Conservation (phyloP, 139 green algal species). For the Nannochloris sp. region DNA sequence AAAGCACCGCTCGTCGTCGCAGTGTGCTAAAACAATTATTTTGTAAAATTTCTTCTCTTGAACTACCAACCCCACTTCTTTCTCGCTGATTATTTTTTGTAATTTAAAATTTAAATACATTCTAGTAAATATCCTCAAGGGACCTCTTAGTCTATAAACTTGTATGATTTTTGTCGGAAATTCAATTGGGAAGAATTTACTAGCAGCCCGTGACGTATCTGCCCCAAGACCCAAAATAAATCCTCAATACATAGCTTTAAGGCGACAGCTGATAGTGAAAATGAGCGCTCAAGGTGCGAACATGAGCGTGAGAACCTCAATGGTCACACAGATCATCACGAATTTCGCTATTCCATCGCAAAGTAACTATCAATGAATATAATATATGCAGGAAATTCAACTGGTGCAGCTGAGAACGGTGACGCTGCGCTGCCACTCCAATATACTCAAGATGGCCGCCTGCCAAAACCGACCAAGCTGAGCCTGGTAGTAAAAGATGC, state of each 20-base stretch:
- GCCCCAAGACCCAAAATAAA: no score
- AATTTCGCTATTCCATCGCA: neutral
- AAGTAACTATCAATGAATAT: neutral
- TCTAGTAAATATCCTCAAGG: no score
- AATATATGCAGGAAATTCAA: neutral
- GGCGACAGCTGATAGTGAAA: neutral
- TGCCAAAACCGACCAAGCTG: constrained; percentile 20
- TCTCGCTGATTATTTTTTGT: no score
- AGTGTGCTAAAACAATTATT: no score
- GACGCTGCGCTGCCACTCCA: neutral
- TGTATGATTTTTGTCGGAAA: no score
- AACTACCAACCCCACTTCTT: no score
- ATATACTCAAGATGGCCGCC: constrained; percentile 7
- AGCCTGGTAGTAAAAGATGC: constrained; percentile 55
- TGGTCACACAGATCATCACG: neutral
- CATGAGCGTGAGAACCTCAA: neutral
- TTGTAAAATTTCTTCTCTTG: no score
- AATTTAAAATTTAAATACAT: no score
- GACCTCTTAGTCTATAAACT: no score
- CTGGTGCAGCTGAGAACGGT: neutral
- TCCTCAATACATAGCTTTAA: neutral
- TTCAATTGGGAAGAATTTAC: no score
- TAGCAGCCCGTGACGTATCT: no score
- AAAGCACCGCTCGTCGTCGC: no score
- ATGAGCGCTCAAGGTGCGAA: neutral